phyloP scores from a whole-genome alignment of 192 early-diverging fungal genomes.

The Mortierella hygrophila region DNA sequence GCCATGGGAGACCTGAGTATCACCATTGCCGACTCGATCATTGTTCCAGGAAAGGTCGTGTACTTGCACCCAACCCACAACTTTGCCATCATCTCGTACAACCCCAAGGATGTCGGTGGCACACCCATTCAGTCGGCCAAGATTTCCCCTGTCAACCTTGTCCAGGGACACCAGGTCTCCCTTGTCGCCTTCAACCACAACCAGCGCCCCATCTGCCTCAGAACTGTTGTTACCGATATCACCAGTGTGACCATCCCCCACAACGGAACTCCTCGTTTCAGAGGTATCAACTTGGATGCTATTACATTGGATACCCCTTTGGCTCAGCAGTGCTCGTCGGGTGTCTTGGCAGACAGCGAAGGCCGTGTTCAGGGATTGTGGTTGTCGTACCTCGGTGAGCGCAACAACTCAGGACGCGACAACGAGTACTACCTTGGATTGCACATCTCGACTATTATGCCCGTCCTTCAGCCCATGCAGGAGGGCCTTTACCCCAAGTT shows the following conservation, averaged over 20 bases:
- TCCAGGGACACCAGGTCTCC: constrained; percentile 74
- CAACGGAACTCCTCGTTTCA: constrained; percentile 53
- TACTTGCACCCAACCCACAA: constrained; percentile 94
- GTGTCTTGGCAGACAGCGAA: constrained; percentile 74
- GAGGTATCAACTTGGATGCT: constrained; percentile 84
- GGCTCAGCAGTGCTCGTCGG: constrained; percentile 82
- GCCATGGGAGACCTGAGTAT: constrained; percentile 82
- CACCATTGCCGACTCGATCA: constrained; percentile 87
- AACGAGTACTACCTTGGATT: constrained; percentile 74
- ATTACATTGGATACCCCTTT: constrained; percentile 87
- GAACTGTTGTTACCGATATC: constrained; percentile 73
- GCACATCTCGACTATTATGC: constrained; percentile 65
- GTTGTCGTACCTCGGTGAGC: constrained; percentile 82
- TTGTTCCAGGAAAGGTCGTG: constrained; percentile 83
- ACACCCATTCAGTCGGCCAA: constrained; percentile 77
- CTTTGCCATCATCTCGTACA: constrained; percentile 86
- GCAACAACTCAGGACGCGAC: constrained; percentile 71
- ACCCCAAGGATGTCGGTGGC: constrained; percentile 80
- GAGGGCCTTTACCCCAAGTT: constrained; percentile 65
- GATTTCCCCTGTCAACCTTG: constrained; percentile 68
- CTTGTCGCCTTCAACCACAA: constrained; percentile 72
- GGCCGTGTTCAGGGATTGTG: constrained; percentile 81
- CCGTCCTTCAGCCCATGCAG: constrained; percentile 65
- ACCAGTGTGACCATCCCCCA: constrained; percentile 70
- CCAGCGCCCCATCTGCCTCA: constrained; percentile 69